Evolutionary conservation across 2,329 filamentous ascomycete species (phyloP).

Genomic region (Talaromyces sp.): DNA sequence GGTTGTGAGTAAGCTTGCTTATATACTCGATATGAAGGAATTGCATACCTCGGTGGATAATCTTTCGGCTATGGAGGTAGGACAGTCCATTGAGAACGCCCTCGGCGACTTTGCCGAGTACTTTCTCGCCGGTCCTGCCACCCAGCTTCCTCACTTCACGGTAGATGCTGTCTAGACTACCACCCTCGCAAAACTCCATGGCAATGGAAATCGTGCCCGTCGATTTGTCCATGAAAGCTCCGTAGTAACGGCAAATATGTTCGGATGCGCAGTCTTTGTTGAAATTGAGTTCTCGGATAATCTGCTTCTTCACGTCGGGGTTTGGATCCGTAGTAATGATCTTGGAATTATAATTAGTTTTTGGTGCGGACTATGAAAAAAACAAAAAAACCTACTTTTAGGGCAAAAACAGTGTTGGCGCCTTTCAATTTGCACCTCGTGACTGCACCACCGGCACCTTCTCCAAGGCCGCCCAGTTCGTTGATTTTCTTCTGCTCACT

Average conservation of each 20-base stretch:
- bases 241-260: constrained; percentile 96
- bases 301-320: constrained; percentile 97
- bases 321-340: constrained; percentile 98
- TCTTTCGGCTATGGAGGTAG: constrained; percentile 91
- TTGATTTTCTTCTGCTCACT: constrained; percentile 83
- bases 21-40: not conserved
- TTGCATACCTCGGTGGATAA: constrained; percentile 73
- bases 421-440: constrained; percentile 85
- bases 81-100: constrained; percentile 90
- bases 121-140: constrained; percentile 92
- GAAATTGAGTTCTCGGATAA: constrained; percentile 91
- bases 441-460: constrained; percentile 93
- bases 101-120: constrained; percentile 93
- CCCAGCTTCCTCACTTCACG: constrained; percentile 94
- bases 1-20: constrained; percentile 11
- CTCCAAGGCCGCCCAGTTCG: constrained; percentile 83
- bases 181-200: constrained; percentile 98
- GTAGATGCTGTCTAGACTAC: constrained; percentile 93
- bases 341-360: constrained; percentile 42
- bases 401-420: constrained; percentile 88
- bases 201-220: constrained; percentile 96
- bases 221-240: constrained; percentile 92
- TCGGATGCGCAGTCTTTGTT: constrained; percentile 96
- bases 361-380: not conserved
- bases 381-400: constrained; percentile 65